Conservation (phyloP, 257 asterid genomes). For the Cordia subcordata region DNA sequence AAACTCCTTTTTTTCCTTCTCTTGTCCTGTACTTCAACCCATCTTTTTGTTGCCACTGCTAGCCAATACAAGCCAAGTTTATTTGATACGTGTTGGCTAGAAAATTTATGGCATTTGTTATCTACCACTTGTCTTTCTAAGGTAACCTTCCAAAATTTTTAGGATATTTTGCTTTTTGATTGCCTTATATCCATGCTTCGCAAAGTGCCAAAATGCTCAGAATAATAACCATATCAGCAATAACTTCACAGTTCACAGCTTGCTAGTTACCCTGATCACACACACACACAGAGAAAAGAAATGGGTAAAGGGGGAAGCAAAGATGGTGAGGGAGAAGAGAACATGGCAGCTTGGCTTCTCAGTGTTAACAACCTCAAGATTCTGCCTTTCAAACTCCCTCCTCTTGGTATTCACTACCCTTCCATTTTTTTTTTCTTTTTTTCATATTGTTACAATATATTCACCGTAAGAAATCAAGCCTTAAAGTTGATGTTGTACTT, state of each 20-base stretch:
- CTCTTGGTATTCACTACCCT: conserved; percentile 44
- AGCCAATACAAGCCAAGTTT: too few species aligned
- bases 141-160: not conserved
- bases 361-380: conserved; percentile 73
- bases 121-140: not conserved
- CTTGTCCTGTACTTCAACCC: too few species aligned
- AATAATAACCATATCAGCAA: not conserved
- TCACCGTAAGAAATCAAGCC: too few species aligned
- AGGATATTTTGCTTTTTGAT: too few species aligned
- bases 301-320: conserved; percentile 73
- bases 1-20: too few species aligned
- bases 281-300: not conserved
- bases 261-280: not conserved
- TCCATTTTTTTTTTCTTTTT: not conserved
- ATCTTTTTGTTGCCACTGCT: too few species aligned
- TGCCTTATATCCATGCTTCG: too few species aligned
- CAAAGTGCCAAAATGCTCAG: not conserved
- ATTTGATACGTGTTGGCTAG: too few species aligned
- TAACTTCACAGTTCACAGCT: not conserved
- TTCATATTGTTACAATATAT: too few species aligned
- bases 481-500: not conserved
- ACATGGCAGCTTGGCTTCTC: conserved; percentile 98
- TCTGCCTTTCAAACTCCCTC: conserved; percentile 77
- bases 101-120: too few species aligned
- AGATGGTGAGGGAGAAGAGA: conserved; percentile 42